Conservation (phyloP, 139 green algal species). For the Limnomonas spitsbergensis region DNA sequence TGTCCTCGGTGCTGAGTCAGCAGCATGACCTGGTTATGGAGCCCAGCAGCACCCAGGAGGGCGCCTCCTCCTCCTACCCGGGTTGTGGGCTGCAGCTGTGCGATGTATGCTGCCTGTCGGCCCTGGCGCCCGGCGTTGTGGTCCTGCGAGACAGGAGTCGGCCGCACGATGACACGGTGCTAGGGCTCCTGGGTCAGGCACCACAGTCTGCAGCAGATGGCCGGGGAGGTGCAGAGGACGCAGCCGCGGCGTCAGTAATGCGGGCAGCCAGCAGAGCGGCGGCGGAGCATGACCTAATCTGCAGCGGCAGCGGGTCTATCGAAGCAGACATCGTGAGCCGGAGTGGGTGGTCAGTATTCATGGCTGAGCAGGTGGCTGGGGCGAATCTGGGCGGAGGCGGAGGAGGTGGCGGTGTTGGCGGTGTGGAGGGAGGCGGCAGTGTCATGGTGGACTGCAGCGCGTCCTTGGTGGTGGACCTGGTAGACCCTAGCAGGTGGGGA, state of each 20-base stretch:
- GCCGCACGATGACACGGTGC: slow-evolving; percentile 3
- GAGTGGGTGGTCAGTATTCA: too few species aligned
- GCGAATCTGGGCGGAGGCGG: too few species aligned
- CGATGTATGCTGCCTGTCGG: not conserved
- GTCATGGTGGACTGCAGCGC: not conserved
- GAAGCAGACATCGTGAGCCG: not conserved
- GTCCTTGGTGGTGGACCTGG: not conserved
- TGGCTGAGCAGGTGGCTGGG: too few species aligned
- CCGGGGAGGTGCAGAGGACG: too few species aligned
- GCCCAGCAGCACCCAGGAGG: not conserved
- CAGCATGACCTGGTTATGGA: not conserved
- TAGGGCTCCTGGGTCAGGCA: too few species aligned
- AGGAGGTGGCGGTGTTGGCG: too few species aligned
- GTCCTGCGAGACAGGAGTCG: not conserved
- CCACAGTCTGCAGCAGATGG: too few species aligned
- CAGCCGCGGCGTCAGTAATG: too few species aligned
- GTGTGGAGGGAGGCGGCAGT: too few species aligned
- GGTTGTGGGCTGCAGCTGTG: not conserved
- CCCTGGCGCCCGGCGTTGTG: not conserved
- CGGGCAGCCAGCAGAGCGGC: too few species aligned
- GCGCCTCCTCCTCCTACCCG: not conserved
- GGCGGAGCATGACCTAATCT: too few species aligned
- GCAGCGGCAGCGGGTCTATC: not conserved
- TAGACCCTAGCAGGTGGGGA: not conserved
- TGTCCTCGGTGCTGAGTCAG: not conserved